A percentile compares a stretch with the other conserved stretches of the same genome.
phyloP scores from a whole-genome alignment of 148 eudicot genomes.

The Polygonum maritimum region DNA sequence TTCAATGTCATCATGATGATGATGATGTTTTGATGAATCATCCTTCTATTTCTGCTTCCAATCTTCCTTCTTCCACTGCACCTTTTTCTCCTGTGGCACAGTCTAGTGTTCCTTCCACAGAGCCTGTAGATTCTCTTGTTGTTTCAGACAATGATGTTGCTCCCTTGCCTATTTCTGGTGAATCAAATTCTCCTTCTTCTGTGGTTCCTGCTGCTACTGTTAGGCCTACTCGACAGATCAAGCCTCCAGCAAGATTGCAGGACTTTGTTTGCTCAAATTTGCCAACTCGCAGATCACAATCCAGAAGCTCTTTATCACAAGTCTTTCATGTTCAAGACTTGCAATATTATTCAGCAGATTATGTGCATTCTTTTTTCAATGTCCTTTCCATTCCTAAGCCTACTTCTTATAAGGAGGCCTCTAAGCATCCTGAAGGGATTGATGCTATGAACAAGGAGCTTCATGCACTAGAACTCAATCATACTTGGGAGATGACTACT shows the following conservation, averaged over 20 bases:
- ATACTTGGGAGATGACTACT: background rate
- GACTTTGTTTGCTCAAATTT: background rate
- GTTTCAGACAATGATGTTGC: no score
- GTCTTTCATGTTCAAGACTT: no score
- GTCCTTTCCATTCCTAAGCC: background rate
- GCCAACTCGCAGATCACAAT: background rate
- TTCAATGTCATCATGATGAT: no score
- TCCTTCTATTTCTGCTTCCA: no score
- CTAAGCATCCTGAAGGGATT: background rate
- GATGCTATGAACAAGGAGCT: background rate
- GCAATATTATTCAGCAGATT: background rate
- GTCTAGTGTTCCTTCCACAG: no score
- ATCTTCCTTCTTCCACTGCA: no score
- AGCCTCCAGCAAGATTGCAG: background rate
- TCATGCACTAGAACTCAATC: background rate
- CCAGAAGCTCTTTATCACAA: no score
- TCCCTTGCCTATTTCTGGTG: no score
- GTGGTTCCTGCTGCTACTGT: background rate
- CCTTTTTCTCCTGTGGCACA: no score
- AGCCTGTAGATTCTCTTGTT: no score
- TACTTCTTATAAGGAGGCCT: background rate
- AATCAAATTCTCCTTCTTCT: no score
- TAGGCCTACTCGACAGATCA: background rate
- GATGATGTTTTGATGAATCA: no score
- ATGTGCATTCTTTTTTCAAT: background rate